Evolutionary conservation across 2,329 filamentous ascomycete genomes (phyloP).

Genomic region (Gnomoniopsis smithogilvyi): DNA sequence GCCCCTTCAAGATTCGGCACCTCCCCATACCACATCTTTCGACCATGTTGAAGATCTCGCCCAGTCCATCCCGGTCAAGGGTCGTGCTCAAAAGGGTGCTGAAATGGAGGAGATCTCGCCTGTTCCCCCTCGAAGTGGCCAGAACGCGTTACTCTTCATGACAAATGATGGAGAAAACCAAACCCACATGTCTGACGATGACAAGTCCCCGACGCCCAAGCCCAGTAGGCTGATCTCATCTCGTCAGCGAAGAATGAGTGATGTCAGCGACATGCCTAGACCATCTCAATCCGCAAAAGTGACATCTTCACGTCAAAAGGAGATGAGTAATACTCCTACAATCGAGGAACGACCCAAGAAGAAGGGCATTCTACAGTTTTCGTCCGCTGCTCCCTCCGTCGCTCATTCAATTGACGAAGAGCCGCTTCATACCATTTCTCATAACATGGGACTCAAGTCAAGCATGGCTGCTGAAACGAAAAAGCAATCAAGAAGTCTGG

Average conservation of each 20-base stretch:
- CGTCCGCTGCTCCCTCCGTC: background rate
- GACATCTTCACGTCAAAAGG: too few species aligned
- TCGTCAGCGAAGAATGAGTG: background rate
- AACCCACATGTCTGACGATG: background rate
- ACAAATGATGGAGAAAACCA: background rate
- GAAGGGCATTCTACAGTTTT: background rate
- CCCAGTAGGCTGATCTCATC: background rate
- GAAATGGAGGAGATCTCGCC: too few species aligned
- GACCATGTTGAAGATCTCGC: too few species aligned
- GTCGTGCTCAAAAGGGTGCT: too few species aligned
- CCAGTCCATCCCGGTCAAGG: too few species aligned
- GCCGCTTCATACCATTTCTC: background rate
- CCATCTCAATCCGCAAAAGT: too few species aligned
- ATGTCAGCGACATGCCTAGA: background rate
- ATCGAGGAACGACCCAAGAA: background rate
- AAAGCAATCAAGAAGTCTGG: too few species aligned
- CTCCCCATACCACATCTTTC: too few species aligned
- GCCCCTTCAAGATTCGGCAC: too few species aligned
- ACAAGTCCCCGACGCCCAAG: background rate
- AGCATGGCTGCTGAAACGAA: rapidly evolving
- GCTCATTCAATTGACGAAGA: background rate
- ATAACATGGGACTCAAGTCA: background rate
- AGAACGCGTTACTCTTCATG: too few species aligned
- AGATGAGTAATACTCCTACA: too few species aligned
- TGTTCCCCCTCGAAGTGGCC: too few species aligned